Conservation (phyloP, 164 flowering plant species). For the Tetracentron sinense region DNA sequence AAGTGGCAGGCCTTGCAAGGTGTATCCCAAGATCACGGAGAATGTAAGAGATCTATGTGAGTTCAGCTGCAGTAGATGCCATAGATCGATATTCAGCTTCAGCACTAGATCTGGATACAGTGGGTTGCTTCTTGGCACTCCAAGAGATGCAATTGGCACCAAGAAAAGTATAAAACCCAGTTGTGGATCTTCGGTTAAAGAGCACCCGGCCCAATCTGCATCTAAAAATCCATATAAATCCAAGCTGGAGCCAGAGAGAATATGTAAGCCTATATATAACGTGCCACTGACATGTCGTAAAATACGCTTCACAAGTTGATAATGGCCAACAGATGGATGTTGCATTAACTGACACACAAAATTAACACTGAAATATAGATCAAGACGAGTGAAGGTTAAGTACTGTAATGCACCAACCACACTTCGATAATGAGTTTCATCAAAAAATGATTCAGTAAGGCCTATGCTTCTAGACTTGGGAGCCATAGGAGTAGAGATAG, state of each 20-base stretch:
- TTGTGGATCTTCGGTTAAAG: neutral
- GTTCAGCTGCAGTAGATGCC: neutral
- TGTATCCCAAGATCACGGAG: neutral
- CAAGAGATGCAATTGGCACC: too few species aligned
- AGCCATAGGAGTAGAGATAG: neutral
- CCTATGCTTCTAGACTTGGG: neutral
- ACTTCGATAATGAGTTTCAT: conserved; percentile 7
- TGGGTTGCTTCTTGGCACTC: too few species aligned
- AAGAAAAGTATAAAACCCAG: neutral
- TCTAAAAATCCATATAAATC: conserved; percentile 1
- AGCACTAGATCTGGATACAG: too few species aligned
- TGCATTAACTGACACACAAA: conserved; percentile 9
- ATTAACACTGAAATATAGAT: conserved; percentile 4
- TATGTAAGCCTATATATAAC: conserved; percentile 5
- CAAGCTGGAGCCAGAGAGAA: neutral
- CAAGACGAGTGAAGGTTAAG: conserved; percentile 9
- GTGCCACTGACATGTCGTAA: too few species aligned
- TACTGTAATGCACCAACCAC: conserved; percentile 12
- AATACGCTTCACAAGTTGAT: conserved; percentile 1
- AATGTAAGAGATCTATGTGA: neutral
- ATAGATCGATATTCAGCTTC: too few species aligned
- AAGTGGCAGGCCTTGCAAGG: too few species aligned
- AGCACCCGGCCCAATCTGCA: neutral
- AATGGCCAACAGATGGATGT: conserved; percentile 2
- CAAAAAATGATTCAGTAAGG: neutral